Evolutionary conservation across 208 protist species (phyloP), one percentile per base, ranked within the genome.

Genomic region (Leishmania amazonensis): DNA sequence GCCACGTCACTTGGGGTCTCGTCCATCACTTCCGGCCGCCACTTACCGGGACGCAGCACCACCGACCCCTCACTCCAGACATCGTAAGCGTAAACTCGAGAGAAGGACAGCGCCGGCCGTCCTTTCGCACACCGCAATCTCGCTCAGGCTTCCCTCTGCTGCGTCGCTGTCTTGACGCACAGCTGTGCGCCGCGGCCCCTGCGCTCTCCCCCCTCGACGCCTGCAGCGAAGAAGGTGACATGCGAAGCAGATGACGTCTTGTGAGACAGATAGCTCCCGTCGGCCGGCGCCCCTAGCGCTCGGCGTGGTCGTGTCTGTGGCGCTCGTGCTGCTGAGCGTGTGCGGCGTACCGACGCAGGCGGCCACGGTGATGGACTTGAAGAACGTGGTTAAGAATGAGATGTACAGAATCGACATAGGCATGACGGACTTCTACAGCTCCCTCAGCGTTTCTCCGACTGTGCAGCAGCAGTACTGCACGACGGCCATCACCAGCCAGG

Each of bases 391-490:
- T 15, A 60, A 72, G 5, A 31, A 17, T 21, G 40, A 38, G 58
- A 35, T 85, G 68, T 54, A 58, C 11, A 38, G n/a, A 42, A 85
- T 85, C 13, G 21, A 79, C 13, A 45, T 60, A 0, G 81, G 81
- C 51, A 81, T 85, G 64, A 57, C 68, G 17, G 79, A 75, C 47
- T 81, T 77, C n/a, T 85, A 85, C 71, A 74, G 76, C 60, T 40
- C 76, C 19, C 40, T 85, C 53, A 67, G 78, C 60, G 81, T 54
- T 42, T 21, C 60, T 1, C 81, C 81, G 35, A 35, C 81, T 28
- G 70, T 78, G 71, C 74, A 85, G 76, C 70, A 74, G 76, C 76
- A 81, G 31, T 85, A 67, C 72, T 85, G 81, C 76, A 81, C 70
- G 24, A 75, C 45, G 21, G 79, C 76, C 67, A 77, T 81, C 58